Evolutionary conservation across 2,329 filamentous ascomycete genomes (phyloP), one percentile per base, ranked within the genome.

Genomic region (Falciphora oryzae): DNA sequence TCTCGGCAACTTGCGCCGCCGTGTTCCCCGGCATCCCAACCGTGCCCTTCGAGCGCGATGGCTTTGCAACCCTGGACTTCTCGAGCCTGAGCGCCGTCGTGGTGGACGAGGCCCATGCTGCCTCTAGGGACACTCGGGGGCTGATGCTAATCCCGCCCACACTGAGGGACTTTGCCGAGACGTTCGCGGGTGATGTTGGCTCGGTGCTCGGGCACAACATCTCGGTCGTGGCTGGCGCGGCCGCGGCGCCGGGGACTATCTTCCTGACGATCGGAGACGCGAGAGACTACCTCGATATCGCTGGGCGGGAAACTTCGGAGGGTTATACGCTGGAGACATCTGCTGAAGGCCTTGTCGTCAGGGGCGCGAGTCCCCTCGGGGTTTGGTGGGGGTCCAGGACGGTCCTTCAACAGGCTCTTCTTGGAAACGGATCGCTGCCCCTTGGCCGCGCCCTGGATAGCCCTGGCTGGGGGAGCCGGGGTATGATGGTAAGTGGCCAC

Each of bases 331-430:
- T 85, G 14, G 73, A 75, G 14, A 73, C 83, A 4, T 74, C 73
- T 22, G 64, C 69, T 6, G 69, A 73, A 14, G 77, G 78, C 3
- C 73, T 85, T 18, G 74, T 72, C 14, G 80, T 87, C 67, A 74
- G 74, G 3, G 84, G 83, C 1, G 81, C 83, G 8, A 83, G 82
- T 62, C 78, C 83, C 0, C 75, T 85, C 7, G 84, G 84, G 13
- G 80, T 77, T 63, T 86, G 82, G 81, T 86, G 84, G 84, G 84
- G 79, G 53, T 85, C 84, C 0, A 76, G 84, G 38, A 82, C 83
- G 1, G 67, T 86, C 11, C 70, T 86, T 4, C 84, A 87, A 67
- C 81, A 80, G 68, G 77, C 80, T 4, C 66, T 80, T 29, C 70
- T 84, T 27, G 70, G 72, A 3, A 68, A 76, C 25, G 73, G 74